A percentile compares a stretch with the other conserved stretches of the same genome.
phyloP scores from a whole-genome alignment of 768 basidiomycete species.

The Amanita muscaria region DNA sequence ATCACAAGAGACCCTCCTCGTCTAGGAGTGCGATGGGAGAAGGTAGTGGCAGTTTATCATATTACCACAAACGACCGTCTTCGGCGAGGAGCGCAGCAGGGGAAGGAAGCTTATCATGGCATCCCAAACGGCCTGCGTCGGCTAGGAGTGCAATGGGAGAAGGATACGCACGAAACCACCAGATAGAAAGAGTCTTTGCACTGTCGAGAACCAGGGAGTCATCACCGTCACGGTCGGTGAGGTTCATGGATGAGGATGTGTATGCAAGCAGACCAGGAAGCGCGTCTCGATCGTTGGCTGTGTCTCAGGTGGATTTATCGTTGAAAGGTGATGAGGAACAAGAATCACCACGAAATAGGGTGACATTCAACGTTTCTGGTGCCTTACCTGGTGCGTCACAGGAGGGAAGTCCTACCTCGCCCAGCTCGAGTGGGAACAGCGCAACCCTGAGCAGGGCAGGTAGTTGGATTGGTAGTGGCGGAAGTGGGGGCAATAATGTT shows the following conservation, averaged over 20 bases:
- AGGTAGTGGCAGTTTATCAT: too few species aligned
- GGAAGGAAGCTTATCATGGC: neutral
- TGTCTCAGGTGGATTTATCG: neutral
- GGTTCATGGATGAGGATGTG: conserved; percentile 26
- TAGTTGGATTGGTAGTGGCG: too few species aligned
- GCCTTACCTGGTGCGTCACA: neutral
- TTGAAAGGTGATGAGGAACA: neutral
- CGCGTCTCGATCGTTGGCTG: neutral
- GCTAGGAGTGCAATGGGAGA: conserved; percentile 21
- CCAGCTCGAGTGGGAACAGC: neutral
- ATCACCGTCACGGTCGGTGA: conserved; percentile 37
- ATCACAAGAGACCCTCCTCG: too few species aligned
- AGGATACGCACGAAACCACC: conserved; percentile 20
- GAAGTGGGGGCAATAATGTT: too few species aligned
- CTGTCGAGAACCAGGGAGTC: conserved; percentile 28
- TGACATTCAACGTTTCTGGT: neutral
- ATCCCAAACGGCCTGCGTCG: too few species aligned
- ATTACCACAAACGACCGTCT: too few species aligned
- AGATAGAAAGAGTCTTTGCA: conserved; percentile 25
- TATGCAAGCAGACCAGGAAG: neutral
- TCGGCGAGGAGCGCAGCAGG: too few species aligned
- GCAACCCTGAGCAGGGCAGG: too few species aligned
- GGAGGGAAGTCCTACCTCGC: too few species aligned
- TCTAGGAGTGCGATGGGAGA: conserved; percentile 21
- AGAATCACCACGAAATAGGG: neutral